These are phyloP conservation scores for Gonium pectorale DNA, from an alignment of 139 green algal species.

Conservation along the genomic window DNA sequence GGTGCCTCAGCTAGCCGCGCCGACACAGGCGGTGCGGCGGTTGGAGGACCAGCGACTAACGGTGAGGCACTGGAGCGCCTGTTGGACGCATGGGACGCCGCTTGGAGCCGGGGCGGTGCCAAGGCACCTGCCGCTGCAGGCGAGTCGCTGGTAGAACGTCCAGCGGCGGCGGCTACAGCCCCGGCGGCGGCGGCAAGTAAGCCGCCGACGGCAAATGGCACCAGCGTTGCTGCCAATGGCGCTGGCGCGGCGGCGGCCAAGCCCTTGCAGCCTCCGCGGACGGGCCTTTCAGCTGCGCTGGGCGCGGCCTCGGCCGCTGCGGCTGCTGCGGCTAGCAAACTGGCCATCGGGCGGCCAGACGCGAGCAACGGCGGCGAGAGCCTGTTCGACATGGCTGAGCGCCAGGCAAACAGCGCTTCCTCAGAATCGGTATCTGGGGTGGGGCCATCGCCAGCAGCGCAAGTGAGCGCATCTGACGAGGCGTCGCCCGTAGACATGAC, in stretches of 20 bases:
- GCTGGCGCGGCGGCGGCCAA: not conserved
- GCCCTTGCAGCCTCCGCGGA: not conserved
- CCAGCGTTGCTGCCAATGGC: not conserved
- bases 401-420: no score
- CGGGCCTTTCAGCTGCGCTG: not conserved
- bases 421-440: no score
- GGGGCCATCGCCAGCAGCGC: no score
- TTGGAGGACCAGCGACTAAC: not conserved
- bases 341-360: not conserved
- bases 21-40: not conserved
- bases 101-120: slow-evolving; percentile 11
- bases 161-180: not conserved
- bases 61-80: not conserved
- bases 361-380: slow-evolving; percentile 13
- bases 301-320: not conserved
- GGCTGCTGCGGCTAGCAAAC: not conserved
- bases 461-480: no score
- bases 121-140: not conserved
- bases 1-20: slow-evolving; percentile 2
- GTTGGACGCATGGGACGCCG: slow-evolving; percentile 2
- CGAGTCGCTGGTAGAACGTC: no score
- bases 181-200: not conserved
- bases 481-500: no score
- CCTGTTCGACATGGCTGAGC: slow-evolving; percentile 34
- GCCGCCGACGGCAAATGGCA: not conserved